These are phyloP conservation scores for Chrysosporium queenslandicum DNA, from an alignment of 2,329 filamentous ascomycete species.

Conservation along the genomic window DNA sequence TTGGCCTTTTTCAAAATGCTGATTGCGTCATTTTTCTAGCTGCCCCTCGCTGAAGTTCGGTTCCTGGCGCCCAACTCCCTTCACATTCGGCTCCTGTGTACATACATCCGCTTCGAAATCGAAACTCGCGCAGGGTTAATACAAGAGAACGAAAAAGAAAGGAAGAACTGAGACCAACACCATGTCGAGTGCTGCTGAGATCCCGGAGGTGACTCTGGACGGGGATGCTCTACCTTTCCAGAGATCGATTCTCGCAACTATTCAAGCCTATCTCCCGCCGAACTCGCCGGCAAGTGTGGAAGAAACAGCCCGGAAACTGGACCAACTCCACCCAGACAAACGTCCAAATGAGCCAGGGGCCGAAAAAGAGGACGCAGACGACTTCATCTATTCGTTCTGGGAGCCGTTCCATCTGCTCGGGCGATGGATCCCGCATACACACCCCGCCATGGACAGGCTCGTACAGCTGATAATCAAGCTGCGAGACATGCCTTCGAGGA, in stretches of 20 bases:
- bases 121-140: no score
- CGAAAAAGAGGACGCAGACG: background rate
- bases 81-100: no score
- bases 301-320: background rate
- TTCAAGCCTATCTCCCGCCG: background rate
- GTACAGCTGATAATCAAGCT: background rate
- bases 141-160: no score
- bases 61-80: no score
- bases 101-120: no score
- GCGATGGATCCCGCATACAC: slow-evolving; percentile 4
- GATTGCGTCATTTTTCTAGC: no score
- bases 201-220: no score
- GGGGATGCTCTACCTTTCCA: slow-evolving; percentile 5
- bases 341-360: background rate
- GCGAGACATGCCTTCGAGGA: background rate
- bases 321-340: slow-evolving; percentile 3
- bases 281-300: background rate
- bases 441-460: slow-evolving; percentile 9
- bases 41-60: no score
- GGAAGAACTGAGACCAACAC: no score
- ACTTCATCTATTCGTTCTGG: slow-evolving; percentile 8
- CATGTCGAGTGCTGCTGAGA: no score
- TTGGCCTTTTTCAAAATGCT: no score
- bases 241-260: background rate
- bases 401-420: slow-evolving; percentile 5